Evolutionary conservation across 805 yeast species (phyloP).

Genomic region (Metschnikowia baotianmanensis): DNA sequence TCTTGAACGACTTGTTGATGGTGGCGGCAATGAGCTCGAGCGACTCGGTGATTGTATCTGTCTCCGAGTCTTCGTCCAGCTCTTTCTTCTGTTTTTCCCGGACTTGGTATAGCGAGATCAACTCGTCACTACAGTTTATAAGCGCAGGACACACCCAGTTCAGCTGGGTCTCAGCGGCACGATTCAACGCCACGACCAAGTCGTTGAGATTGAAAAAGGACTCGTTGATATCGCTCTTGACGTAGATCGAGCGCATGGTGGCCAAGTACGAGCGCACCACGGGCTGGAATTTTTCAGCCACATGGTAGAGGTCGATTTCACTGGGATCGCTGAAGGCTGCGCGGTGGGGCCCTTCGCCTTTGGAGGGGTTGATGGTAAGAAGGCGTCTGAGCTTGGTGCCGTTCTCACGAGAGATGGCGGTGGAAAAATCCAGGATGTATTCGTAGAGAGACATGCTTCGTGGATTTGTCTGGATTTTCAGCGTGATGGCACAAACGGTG

Average conservation of each 20-base stretch:
- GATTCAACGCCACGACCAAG: slow-evolving; percentile 44
- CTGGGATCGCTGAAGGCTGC: slow-evolving; percentile 36
- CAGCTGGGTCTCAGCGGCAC: slow-evolving; percentile 52
- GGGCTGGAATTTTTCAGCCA: slow-evolving; percentile 37
- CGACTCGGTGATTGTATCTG: slow-evolving; percentile 12
- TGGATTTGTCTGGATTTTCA: neutral
- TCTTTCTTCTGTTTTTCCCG: slow-evolving; percentile 27
- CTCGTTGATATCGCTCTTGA: slow-evolving; percentile 30
- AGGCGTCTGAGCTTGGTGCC: slow-evolving; percentile 21
- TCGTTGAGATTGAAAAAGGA: slow-evolving; percentile 37
- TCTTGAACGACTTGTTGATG: slow-evolving; percentile 69
- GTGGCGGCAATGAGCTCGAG: slow-evolving; percentile 59
- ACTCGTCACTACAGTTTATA: slow-evolving; percentile 38
- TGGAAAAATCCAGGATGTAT: slow-evolving; percentile 24
- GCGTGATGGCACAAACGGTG: neutral
- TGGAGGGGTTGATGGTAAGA: slow-evolving; percentile 36
- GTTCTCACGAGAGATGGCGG: slow-evolving; percentile 22
- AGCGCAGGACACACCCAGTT: slow-evolving; percentile 52
- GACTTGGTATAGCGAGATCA: slow-evolving; percentile 40
- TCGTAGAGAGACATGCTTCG: slow-evolving; percentile 17
- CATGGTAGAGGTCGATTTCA: slow-evolving; percentile 39
- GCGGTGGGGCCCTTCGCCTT: slow-evolving; percentile 28
- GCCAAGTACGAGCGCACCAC: slow-evolving; percentile 28
- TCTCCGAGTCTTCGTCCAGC: slow-evolving; percentile 3
- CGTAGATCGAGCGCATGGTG: slow-evolving; percentile 34